phyloP scores from a whole-genome alignment of 2,329 filamentous ascomycete species.

The Colletotrichum liriopes region DNA sequence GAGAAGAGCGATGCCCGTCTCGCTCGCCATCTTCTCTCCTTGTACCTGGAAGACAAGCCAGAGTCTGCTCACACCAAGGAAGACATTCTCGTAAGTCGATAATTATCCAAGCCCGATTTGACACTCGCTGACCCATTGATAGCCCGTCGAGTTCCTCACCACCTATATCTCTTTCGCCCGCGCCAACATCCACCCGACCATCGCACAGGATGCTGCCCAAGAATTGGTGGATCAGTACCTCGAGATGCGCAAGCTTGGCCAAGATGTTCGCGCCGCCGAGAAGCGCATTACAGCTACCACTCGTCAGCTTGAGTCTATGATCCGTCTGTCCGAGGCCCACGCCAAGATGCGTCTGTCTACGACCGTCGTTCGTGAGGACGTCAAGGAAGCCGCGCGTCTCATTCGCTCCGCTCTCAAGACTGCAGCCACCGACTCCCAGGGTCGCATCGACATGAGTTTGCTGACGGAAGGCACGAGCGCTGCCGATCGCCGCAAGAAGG shows the following conservation, averaged over 20 bases:
- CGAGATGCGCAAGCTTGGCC: constrained; percentile 93
- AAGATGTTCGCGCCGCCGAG: constrained; percentile 88
- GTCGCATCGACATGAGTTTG: constrained; percentile 96
- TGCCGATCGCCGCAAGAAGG: constrained; percentile 85
- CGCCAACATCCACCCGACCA: constrained; percentile 84
- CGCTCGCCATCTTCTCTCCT: constrained; percentile 92
- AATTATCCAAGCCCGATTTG: not conserved
- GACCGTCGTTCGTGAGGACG: constrained; percentile 85
- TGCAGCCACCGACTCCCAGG: constrained; percentile 93
- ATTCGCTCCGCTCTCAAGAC: constrained; percentile 97
- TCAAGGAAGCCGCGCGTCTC: constrained; percentile 90
- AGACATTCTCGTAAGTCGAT: constrained; percentile 82
- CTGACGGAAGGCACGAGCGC: constrained; percentile 95
- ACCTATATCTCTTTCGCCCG: constrained; percentile 98
- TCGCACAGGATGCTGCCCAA: constrained; percentile 84
- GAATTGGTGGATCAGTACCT: constrained; percentile 92
- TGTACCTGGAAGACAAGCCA: constrained; percentile 96
- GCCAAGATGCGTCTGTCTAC: constrained; percentile 94
- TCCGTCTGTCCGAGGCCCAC: constrained; percentile 94
- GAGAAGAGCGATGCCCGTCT: constrained; percentile 90
- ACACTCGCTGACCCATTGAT: constrained; percentile 47
- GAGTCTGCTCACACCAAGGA: constrained; percentile 82
- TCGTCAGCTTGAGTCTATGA: constrained; percentile 97
- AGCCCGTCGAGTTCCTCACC: constrained; percentile 96
- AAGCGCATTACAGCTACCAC: constrained; percentile 98